Conservation (phyloP, 805 yeast genomes). For the Vanderwaltozyma tropicalis region DNA sequence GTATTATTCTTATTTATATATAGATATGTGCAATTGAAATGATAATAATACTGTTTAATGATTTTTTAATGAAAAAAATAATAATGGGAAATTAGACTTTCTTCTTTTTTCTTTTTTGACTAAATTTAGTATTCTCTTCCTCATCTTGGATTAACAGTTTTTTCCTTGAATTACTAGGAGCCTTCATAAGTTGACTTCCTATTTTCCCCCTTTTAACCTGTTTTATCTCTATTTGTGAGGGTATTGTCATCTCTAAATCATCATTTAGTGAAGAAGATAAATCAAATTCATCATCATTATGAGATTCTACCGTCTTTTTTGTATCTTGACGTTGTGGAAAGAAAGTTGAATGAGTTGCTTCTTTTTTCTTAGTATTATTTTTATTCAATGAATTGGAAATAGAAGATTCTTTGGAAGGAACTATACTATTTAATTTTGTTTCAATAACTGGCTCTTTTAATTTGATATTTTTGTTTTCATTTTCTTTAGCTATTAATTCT, state of each 20-base stretch:
- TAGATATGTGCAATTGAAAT: not conserved
- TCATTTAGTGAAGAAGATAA: slow-evolving; percentile 25
- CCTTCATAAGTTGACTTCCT: slow-evolving; percentile 6
- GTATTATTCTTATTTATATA: not conserved
- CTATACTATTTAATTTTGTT: no score
- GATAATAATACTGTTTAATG: not conserved
- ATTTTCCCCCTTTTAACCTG: slow-evolving; percentile 8
- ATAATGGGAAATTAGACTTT: not conserved
- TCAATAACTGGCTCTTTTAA: slow-evolving; percentile 1
- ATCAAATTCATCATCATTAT: slow-evolving; percentile 22
- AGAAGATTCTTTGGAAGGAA: no score
- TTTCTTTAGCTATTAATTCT: not conserved
- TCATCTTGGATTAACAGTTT: slow-evolving; percentile 26
- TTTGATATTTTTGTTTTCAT: not conserved
- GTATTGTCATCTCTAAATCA: slow-evolving; percentile 25
- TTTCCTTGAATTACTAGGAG: slow-evolving; percentile 15
- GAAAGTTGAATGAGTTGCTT: not conserved
- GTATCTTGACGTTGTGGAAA: slow-evolving; percentile 1
- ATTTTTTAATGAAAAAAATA: no score
- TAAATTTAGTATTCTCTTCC: not conserved
- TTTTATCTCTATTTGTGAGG: slow-evolving; percentile 21
- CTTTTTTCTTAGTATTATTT: not conserved
- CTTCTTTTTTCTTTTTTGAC: slow-evolving; percentile 9
- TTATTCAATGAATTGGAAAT: not conserved
- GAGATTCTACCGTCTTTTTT: not conserved